These are phyloP conservation scores for Zizania latifolia DNA, from an alignment of 176 grass and related monocot genomes.

Conservation along the genomic window DNA sequence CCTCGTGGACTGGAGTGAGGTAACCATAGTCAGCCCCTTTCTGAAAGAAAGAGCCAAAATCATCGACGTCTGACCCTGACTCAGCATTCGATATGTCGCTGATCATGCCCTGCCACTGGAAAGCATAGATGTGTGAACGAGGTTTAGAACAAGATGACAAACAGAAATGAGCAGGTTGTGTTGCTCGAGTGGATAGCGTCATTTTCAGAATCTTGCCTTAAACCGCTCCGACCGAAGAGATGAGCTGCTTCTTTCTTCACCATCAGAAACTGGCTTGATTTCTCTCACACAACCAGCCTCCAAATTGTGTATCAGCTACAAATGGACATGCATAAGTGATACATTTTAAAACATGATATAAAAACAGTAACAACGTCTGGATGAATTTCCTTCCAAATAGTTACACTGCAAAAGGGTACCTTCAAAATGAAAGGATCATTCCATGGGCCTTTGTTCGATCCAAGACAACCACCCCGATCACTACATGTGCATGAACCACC, in stretches of 20 bases:
- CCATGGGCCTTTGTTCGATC: constrained; percentile 94
- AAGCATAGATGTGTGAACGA: not conserved
- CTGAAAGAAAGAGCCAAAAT: constrained; percentile 33
- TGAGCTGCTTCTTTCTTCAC: constrained; percentile 42
- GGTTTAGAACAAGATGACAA: constrained; percentile 7
- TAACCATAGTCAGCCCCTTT: constrained; percentile 42
- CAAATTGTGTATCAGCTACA: constrained; percentile 61
- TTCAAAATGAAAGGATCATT: constrained; percentile 83
- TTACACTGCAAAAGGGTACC: constrained; percentile 23
- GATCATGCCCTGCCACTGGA: constrained; percentile 51
- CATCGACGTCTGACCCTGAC: constrained; percentile 69
- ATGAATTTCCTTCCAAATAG: not conserved
- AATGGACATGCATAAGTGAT: constrained; percentile 3
- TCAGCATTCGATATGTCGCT: constrained; percentile 59
- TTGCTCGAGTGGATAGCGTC: not conserved
- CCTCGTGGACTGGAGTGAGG: constrained; percentile 66
- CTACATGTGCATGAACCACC: constrained; percentile 81
- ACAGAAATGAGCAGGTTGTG: not conserved
- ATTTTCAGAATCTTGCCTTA: constrained; percentile 45
- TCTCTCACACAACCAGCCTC: constrained; percentile 52
- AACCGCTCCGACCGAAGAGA: constrained; percentile 34
- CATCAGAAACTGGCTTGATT: constrained; percentile 47
- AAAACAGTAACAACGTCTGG: not conserved
- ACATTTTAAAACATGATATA: not conserved
- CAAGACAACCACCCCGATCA: constrained; percentile 80